Percentiles rank a stretch among this genome's conserved stretches.
phyloP scores from a whole-genome alignment of 192 early-diverging fungal genomes.

The Spinellus fusiger region DNA sequence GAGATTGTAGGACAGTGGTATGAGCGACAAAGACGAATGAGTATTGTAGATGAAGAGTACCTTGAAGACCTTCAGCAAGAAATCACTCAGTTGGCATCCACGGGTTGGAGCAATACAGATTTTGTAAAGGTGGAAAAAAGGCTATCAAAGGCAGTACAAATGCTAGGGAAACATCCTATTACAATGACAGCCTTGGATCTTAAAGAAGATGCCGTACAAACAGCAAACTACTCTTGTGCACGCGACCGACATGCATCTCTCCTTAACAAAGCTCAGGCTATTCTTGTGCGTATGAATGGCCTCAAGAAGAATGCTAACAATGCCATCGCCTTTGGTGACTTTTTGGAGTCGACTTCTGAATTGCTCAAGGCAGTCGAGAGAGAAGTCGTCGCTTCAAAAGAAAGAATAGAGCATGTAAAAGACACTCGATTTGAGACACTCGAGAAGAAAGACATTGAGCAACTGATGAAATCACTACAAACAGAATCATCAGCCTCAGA shows the following conservation, averaged over 20 bases:
- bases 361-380: neutral
- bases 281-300: neutral
- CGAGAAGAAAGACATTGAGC: neutral
- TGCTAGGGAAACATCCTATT: neutral
- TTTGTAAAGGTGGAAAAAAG: constrained; percentile 7
- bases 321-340: constrained; percentile 8
- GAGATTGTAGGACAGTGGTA: constrained; percentile 23
- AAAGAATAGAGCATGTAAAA: neutral
- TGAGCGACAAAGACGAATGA: constrained; percentile 17
- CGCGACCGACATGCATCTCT: constrained; percentile 9
- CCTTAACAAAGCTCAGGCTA: neutral
- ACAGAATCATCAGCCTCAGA: neutral
- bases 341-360: neutral
- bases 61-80: constrained; percentile 4
- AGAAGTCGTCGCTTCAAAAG: neutral
- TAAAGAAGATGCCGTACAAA: constrained; percentile 19
- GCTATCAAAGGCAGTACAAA: neutral
- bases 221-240: constrained; percentile 22
- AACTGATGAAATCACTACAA: neutral
- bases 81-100: neutral
- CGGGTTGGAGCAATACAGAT: constrained; percentile 5
- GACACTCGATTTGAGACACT: neutral
- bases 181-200: neutral
- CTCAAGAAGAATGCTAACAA: constrained; percentile 9
- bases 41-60: constrained; percentile 9